Percentiles rank a stretch among this genome's conserved stretches.
phyloP scores from a whole-genome alignment of 2,329 filamentous ascomycete species.

The Penicillium sp. region DNA sequence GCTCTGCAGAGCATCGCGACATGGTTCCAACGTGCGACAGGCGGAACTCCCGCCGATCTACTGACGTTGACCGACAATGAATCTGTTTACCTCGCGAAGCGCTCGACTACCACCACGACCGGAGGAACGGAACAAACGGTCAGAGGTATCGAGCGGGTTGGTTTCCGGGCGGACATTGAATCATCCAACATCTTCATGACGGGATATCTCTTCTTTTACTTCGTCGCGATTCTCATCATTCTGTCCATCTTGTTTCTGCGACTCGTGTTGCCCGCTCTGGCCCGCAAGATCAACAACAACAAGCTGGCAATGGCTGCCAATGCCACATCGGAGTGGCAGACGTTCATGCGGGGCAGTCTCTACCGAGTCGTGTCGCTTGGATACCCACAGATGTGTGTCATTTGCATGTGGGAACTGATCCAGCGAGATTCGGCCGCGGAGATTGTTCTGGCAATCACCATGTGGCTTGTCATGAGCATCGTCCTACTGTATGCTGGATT shows the following conservation, averaged over 20 bases:
- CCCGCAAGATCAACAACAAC: constrained; percentile 70
- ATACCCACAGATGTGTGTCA: constrained; percentile 84
- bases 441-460: constrained; percentile 83
- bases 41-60: constrained; percentile 76
- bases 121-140: constrained; percentile 54
- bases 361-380: constrained; percentile 88
- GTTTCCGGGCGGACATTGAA: constrained; percentile 81
- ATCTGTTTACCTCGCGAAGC: constrained; percentile 75
- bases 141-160: constrained; percentile 83
- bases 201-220: constrained; percentile 81
- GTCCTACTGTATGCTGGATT: constrained; percentile 81
- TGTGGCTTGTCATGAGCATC: constrained; percentile 75
- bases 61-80: constrained; percentile 64
- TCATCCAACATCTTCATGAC: constrained; percentile 92
- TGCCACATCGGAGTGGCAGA: constrained; percentile 90
- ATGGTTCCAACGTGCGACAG: constrained; percentile 94
- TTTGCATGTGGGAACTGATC: constrained; percentile 93
- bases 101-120: constrained; percentile 38
- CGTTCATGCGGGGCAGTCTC: constrained; percentile 87
- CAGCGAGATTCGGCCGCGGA: constrained; percentile 80
- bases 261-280: constrained; percentile 72
- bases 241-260: constrained; percentile 76
- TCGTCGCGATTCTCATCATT: constrained; percentile 74
- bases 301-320: constrained; percentile 68
- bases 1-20: constrained; percentile 87